A percentile compares a stretch with the other conserved stretches of the same genome.
Conservation (phyloP, 495 filamentous ascomycete species). For the Hamigera avellanea region DNA sequence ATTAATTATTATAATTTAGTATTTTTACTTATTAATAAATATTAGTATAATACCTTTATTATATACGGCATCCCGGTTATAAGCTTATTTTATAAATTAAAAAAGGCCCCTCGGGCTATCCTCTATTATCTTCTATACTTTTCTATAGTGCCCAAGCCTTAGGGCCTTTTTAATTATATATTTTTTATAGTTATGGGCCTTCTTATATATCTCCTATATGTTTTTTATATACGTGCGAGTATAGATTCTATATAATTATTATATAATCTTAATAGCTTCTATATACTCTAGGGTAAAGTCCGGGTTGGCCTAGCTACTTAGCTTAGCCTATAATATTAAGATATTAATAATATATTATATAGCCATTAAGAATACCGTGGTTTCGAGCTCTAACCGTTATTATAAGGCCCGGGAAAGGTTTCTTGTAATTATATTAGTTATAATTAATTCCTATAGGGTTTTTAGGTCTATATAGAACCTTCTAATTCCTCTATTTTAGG, state of each 20-base stretch:
- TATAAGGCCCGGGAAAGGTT: background rate
- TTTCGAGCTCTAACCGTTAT: background rate
- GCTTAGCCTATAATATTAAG: slow-evolving; percentile 3
- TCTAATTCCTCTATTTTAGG: slow-evolving; percentile 5
- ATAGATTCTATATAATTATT: background rate
- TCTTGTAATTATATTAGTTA: background rate
- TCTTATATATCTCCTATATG: background rate
- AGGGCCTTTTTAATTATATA: slow-evolving; percentile 1
- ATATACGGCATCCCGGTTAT: background rate
- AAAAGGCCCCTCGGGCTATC: slow-evolving; percentile 5
- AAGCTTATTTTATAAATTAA: slow-evolving; percentile 6
- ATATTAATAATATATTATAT: background rate
- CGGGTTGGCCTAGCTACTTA: slow-evolving; percentile 2
- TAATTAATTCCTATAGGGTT: background rate
- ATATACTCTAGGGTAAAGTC: slow-evolving; percentile 5
- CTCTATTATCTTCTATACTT: slow-evolving; percentile 1
- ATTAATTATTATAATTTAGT: background rate
- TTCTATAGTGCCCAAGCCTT: background rate
- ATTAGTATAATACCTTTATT: slow-evolving; percentile 2
- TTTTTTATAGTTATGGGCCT: slow-evolving; percentile 1
- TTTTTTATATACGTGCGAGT: background rate
- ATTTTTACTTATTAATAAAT: background rate
- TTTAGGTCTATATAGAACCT: slow-evolving; percentile 5
- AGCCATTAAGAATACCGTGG: background rate
- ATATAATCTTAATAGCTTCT: slow-evolving; percentile 1